Evolutionary conservation across 768 basidiomycete genomes (phyloP), one percentile per base, ranked within the genome.

Genomic region (Lactarius psammicola): DNA sequence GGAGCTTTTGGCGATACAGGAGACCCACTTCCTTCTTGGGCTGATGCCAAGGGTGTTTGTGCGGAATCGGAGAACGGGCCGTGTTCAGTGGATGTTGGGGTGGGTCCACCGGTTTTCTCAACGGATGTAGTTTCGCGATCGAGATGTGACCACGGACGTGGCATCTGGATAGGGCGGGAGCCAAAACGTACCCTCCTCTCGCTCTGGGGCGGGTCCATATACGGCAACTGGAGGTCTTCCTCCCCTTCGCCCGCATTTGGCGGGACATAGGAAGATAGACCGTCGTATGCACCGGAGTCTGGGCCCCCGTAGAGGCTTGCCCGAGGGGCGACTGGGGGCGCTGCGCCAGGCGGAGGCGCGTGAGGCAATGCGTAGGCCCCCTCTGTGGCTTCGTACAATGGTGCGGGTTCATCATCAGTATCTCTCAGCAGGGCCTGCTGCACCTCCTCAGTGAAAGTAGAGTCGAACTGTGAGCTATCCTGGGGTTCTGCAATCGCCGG

Each of bases 261-360:
- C 31, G 67, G 66, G 13, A 51, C 65, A n/a, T 67, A 67, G 13
- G 31, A 59, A 53, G 53, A 63, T 28, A 26, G 44, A 11, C 42
- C 54, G 40, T 56, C 66, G 66, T 15, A 36, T 58, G 56, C 33
- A 17, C 60, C 30, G 42, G 36, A 17, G n/a, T 49, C 44, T 31
- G 55, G 51, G 30, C 54, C 51, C 20, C 64, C 69, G 31, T 69
- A 63, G 33, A 26, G 17, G 46, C 38, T 26, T 18, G 59, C 54
- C 61, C 56, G 46, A 20, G 61, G 46, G 56, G 69, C 49, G 68
- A 72, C 68, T 58, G 76, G 69, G 69, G 76, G 75, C 31, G 79
- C 80, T 18, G 81, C 80, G 34, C 80, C 81, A 13, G 78, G 78
- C 5, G 83, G 80, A 18, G 79, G 80, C 13, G 71, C 78, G n/a